Conservation (phyloP, 2,329 filamentous ascomycete species). For the Tympanopsis confertula region DNA sequence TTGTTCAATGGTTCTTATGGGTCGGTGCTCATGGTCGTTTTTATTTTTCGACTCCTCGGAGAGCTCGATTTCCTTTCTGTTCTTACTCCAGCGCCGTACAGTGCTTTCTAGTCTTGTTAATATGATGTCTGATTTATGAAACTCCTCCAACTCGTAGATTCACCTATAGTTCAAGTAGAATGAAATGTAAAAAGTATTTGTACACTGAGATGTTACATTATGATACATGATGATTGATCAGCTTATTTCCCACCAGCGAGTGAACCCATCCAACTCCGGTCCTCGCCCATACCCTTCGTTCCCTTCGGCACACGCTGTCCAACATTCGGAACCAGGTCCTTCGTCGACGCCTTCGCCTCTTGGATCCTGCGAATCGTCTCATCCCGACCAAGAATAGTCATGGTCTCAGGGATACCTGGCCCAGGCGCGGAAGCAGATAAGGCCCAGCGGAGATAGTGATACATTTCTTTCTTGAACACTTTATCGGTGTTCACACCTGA, state of each 20-base stretch:
- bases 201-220: too few species aligned
- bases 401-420: neutral
- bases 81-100: too few species aligned
- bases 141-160: slow-evolving; percentile 90
- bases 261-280: neutral
- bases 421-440: neutral
- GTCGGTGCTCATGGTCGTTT: too few species aligned
- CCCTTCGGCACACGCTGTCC: neutral
- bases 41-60: too few species aligned
- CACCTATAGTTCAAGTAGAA: too few species aligned
- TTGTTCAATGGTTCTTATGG: too few species aligned
- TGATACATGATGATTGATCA: neutral
- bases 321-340: neutral
- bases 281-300: neutral
- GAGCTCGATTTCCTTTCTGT: too few species aligned
- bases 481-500: neutral
- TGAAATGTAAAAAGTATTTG: too few species aligned
- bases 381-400: neutral
- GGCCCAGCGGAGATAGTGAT: neutral
- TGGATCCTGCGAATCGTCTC: neutral
- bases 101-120: slow-evolving; percentile 94
- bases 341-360: neutral
- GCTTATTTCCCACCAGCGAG: neutral
- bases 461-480: slow-evolving; percentile 1
- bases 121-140: slow-evolving; percentile 99